Evolutionary conservation across 805 yeast genomes (phyloP).

Genomic region (Limtongozyma cylindracea): DNA sequence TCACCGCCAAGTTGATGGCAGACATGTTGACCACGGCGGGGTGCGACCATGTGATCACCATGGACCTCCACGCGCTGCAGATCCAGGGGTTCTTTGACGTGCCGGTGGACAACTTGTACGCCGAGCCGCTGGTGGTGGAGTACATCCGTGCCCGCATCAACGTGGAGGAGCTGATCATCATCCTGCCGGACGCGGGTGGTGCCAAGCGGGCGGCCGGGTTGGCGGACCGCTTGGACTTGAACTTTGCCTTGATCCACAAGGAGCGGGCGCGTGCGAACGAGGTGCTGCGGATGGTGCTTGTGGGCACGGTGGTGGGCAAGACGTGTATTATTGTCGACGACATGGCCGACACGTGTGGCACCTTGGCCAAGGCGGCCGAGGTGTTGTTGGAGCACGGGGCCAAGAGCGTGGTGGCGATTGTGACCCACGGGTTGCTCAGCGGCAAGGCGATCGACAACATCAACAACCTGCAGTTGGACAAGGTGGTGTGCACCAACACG

Average conservation of each 20-base stretch:
- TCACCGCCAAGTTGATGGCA: slow-evolving; percentile 85
- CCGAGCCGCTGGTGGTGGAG: slow-evolving; percentile 74
- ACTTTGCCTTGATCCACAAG: slow-evolving; percentile 88
- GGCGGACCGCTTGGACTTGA: slow-evolving; percentile 79
- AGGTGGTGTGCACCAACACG: slow-evolving; percentile 79
- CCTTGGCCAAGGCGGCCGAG: slow-evolving; percentile 86
- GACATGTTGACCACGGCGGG: slow-evolving; percentile 85
- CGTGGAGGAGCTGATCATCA: slow-evolving; percentile 32
- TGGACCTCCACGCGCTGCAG: slow-evolving; percentile 95
- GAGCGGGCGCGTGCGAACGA: slow-evolving; percentile 92
- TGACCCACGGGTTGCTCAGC: slow-evolving; percentile 85
- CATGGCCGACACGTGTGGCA: slow-evolving; percentile 98
- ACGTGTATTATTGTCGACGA: slow-evolving; percentile 80
- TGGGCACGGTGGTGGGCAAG: slow-evolving; percentile 76
- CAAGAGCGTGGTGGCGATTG: slow-evolving; percentile 67
- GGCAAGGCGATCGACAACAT: slow-evolving; percentile 62
- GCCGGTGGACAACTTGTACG: slow-evolving; percentile 89
- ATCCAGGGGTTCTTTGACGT: slow-evolving; percentile 91
- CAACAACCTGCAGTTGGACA: slow-evolving; percentile 36
- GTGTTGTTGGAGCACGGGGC: slow-evolving; percentile 66
- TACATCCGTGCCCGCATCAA: slow-evolving; percentile 48
- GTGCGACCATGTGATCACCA: slow-evolving; percentile 82
- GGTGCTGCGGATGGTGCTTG: slow-evolving; percentile 83
- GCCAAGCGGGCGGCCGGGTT: slow-evolving; percentile 90
- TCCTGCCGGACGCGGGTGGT: slow-evolving; percentile 98